Conservation (phyloP, 495 filamentous ascomycete species). For the Lineolata rhizophorae region DNA sequence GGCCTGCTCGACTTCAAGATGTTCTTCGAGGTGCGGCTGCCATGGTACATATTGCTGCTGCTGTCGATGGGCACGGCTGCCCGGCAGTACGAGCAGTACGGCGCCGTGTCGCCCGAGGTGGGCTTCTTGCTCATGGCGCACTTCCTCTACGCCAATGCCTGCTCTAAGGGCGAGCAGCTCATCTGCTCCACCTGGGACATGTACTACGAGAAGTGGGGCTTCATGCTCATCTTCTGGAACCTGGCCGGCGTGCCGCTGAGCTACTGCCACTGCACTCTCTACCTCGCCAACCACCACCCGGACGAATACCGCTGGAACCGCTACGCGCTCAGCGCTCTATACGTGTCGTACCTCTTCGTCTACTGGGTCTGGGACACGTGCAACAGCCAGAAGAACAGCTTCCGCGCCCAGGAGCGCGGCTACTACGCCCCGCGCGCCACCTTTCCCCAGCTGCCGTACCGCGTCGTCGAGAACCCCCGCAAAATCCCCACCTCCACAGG, state of each 20-base stretch:
- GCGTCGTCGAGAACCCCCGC: conserved; percentile 64
- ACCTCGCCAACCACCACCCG: conserved; percentile 74
- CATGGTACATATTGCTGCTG: conserved; percentile 86
- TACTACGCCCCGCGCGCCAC: conserved; percentile 47
- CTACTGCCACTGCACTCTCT: conserved; percentile 94
- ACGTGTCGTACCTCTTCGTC: conserved; percentile 53
- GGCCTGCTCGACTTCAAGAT: conserved; percentile 93
- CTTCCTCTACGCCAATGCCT: conserved; percentile 90
- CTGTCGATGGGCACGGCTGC: conserved; percentile 56
- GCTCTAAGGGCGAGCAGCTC: conserved; percentile 87
- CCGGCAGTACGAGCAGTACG: conserved; percentile 72
- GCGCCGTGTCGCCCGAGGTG: conserved; percentile 80
- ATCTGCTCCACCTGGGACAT: conserved; percentile 95
- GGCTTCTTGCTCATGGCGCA: conserved; percentile 80
- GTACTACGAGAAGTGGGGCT: conserved; percentile 99
- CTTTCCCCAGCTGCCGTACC: conserved; percentile 91
- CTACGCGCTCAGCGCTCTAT: conserved; percentile 40
- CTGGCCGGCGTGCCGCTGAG: conserved; percentile 82
- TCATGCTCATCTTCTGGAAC: conserved; percentile 99
- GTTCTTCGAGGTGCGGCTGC: conserved; percentile 95
- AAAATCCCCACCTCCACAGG: conserved; percentile 61
- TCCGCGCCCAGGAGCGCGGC: conserved; percentile 63
- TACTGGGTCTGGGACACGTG: conserved; percentile 86
- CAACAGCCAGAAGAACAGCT: conserved; percentile 92
- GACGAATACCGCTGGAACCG: conserved; percentile 61